Evolutionary conservation across 176 grass and related monocot species (phyloP).

Genomic region (Carex cristatella): DNA sequence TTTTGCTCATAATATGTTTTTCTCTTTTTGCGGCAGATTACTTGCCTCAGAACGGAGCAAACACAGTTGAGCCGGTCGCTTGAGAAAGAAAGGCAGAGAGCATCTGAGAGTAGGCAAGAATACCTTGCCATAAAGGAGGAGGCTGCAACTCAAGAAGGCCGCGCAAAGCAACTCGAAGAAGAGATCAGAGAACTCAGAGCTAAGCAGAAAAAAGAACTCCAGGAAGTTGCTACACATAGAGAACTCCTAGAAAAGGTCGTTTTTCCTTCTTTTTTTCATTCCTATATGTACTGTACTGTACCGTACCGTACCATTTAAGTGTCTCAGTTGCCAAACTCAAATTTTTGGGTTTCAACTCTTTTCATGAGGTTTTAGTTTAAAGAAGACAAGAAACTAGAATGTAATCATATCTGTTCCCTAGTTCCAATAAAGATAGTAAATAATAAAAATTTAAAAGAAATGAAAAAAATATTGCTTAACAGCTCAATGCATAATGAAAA

Average conservation of each 20-base stretch:
- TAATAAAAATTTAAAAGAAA: neutral
- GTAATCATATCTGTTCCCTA: neutral
- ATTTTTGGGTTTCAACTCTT: neutral
- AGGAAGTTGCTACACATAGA: conserved; percentile 61
- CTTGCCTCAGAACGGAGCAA: conserved; percentile 97
- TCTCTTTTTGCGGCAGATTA: conserved; percentile 44
- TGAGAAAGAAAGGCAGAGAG: conserved; percentile 98
- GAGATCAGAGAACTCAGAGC: conserved; percentile 82
- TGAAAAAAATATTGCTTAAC: neutral
- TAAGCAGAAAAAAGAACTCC: conserved; percentile 81
- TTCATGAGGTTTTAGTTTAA: neutral
- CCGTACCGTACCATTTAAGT: neutral
- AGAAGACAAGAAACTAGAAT: neutral
- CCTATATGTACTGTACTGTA: neutral
- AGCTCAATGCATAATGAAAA: neutral
- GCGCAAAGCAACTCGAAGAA: conserved; percentile 87
- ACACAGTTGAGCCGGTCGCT: conserved; percentile 94
- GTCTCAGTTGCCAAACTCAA: neutral
- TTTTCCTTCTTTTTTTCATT: neutral
- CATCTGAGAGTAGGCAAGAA: conserved; percentile 98
- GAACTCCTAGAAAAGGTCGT: conserved; percentile 88
- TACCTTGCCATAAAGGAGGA: conserved; percentile 88
- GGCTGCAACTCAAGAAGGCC: conserved; percentile 75
- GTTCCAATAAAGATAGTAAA: neutral
- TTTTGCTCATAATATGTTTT: conserved; percentile 5